Evolutionary conservation across 148 eudicot species (phyloP).

Genomic region (Arbutus unedo): DNA sequence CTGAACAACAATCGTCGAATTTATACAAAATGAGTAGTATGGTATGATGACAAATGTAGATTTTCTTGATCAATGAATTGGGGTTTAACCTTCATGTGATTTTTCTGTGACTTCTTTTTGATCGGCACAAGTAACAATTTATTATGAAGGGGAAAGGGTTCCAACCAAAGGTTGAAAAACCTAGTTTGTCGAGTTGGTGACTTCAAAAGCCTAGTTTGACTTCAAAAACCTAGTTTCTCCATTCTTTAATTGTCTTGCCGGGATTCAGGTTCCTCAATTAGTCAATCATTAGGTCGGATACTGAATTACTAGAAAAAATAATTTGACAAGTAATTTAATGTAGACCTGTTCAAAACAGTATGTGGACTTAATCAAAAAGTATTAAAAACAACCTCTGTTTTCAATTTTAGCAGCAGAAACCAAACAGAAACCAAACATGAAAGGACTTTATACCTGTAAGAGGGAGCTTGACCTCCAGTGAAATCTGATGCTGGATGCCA

Average conservation of each 20-base stretch:
- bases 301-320: too few relatives aligned
- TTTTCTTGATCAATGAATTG: not conserved
- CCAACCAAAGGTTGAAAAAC: too few relatives aligned
- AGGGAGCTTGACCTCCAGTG: conserved; percentile 55
- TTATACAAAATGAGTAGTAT: not conserved
- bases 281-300: too few relatives aligned
- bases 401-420: not conserved
- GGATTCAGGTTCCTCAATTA: too few relatives aligned
- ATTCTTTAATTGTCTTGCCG: too few relatives aligned
- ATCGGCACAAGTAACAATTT: too few relatives aligned
- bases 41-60: not conserved
- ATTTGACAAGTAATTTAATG: too few relatives aligned
- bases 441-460: conserved; percentile 33
- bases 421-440: not conserved
- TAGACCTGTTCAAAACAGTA: not conserved
- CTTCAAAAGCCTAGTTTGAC: too few relatives aligned
- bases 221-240: too few relatives aligned
- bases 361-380: not conserved
- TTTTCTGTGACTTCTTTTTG: too few relatives aligned
- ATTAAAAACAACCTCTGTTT: not conserved
- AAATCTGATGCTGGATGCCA: conserved; percentile 59
- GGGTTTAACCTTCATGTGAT: not conserved
- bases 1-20: conserved; percentile 15
- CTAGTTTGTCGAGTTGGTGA: too few relatives aligned
- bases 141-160: too few relatives aligned